These are phyloP conservation scores for Cyclaneusma minus DNA, from an alignment of 2,329 filamentous ascomycete species.

Conservation along the genomic window DNA sequence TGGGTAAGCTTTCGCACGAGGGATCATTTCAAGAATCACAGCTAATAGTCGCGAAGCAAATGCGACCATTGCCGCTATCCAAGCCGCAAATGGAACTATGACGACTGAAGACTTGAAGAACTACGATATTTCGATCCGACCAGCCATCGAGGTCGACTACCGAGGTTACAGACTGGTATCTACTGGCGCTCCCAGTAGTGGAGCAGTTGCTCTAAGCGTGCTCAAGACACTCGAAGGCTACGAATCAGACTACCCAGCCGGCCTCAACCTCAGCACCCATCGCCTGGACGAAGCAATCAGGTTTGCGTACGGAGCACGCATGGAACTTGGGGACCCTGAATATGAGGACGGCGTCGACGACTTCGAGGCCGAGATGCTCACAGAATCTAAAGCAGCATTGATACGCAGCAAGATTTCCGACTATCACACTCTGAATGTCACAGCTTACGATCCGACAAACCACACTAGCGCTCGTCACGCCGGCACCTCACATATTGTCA, in stretches of 20 bases:
- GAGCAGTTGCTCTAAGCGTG: slow-evolving; percentile 48
- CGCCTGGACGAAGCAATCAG: slow-evolving; percentile 77
- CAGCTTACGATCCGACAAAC: slow-evolving; percentile 55
- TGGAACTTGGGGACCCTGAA: slow-evolving; percentile 67
- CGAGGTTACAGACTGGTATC: slow-evolving; percentile 56
- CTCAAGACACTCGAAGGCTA: slow-evolving; percentile 77
- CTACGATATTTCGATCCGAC: slow-evolving; percentile 49
- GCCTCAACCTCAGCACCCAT: slow-evolving; percentile 58
- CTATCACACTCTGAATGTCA: slow-evolving; percentile 51
- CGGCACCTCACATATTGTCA: slow-evolving; percentile 59
- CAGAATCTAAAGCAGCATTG: slow-evolving; percentile 36
- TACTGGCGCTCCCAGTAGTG: slow-evolving; percentile 61
- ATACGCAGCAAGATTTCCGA: slow-evolving; percentile 59
- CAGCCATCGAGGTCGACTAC: slow-evolving; percentile 47
- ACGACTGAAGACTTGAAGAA: slow-evolving; percentile 46
- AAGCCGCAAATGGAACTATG: slow-evolving; percentile 48
- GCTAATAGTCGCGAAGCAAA: slow-evolving; percentile 27
- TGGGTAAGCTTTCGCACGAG: slow-evolving; percentile 19
- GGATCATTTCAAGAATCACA: too few species aligned
- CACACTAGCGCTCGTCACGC: slow-evolving; percentile 54
- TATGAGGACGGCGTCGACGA: slow-evolving; percentile 48
- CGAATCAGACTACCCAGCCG: slow-evolving; percentile 31
- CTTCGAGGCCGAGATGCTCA: slow-evolving; percentile 56
- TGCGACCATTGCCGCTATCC: slow-evolving; percentile 41
- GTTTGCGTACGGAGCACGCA: slow-evolving; percentile 70